A percentile compares a stretch with the other conserved stretches of the same genome.
These are phyloP conservation scores for Phlebiopsis flavidoalba DNA, from an alignment of 768 basidiomycete species.

Conservation along the genomic window DNA sequence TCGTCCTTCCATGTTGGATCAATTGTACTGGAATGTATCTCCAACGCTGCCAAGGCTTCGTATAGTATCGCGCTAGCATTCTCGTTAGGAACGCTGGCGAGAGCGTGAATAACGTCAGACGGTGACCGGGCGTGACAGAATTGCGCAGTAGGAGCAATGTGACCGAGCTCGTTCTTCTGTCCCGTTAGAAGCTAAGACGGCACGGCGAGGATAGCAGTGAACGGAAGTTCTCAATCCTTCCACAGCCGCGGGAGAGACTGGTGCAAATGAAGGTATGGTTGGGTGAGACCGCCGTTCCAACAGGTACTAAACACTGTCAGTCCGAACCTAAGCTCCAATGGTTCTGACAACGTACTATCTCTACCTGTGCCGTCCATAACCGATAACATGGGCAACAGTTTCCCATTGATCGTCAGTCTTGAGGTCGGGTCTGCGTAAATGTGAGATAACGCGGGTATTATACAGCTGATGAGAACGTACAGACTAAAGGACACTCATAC, in stretches of 20 bases:
- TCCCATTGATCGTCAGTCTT: conserved; percentile 48
- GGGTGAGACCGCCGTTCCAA: conserved; percentile 51
- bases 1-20: conserved; percentile 42
- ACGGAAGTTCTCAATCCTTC: conserved; percentile 13
- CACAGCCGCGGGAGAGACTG: conserved; percentile 35
- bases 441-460: not conserved
- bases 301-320: conserved; percentile 42
- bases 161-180: conserved; percentile 13
- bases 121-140: conserved; percentile 49
- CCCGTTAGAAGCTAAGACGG: not conserved
- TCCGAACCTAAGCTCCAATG: not conserved
- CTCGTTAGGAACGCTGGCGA: conserved; percentile 38
- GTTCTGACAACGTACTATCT: conserved; percentile 26
- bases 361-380: conserved; percentile 37
- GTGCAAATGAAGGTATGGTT: conserved; percentile 54
- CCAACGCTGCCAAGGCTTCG: conserved; percentile 42
- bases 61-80: conserved; percentile 44
- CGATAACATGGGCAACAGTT: conserved; percentile 38
- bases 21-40: conserved; percentile 35
- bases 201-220: conserved; percentile 17
- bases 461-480: conserved; percentile 30
- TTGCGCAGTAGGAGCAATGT: conserved; percentile 32
- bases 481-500: conserved; percentile 45
- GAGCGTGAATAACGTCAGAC: conserved; percentile 53
- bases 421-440: conserved; percentile 44